Percentiles rank a stretch among this genome's conserved stretches.
These are phyloP conservation scores for Paratinospora sagittata DNA, from an alignment of 164 flowering plant species.

Conservation along the genomic window DNA sequence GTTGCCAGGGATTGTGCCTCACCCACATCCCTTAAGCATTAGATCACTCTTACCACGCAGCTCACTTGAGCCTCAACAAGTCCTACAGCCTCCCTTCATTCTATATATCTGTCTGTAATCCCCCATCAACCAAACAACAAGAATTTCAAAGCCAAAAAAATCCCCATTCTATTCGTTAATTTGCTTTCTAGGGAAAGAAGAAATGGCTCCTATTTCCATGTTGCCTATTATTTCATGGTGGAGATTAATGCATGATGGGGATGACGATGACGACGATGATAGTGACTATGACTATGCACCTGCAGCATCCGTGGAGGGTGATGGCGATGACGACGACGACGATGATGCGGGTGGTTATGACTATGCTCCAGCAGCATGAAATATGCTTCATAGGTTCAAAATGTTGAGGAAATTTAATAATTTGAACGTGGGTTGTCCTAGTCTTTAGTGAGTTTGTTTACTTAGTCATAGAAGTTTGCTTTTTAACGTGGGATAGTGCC, in stretches of 20 bases:
- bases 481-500: no score
- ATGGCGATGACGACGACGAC: background rate
- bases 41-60: background rate
- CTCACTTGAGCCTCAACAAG: background rate
- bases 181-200: background rate
- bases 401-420: no score
- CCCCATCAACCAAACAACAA: background rate
- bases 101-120: background rate
- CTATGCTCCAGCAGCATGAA: slow-evolving; percentile 9
- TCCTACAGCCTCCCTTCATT: background rate
- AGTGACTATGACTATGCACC: background rate
- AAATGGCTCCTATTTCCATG: background rate
- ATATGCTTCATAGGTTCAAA: no score
- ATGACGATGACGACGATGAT: background rate
- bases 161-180: background rate
- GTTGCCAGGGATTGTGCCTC: background rate
- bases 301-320: background rate
- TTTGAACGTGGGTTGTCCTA: no score
- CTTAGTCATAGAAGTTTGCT: no score
- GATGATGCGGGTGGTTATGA: slow-evolving; percentile 5
- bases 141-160: background rate
- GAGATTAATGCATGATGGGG: background rate
- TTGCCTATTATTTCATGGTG: background rate
- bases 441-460: no score
- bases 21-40: background rate